Conservation (phyloP, 257 asterid species). For the Penstemon davidsonii region DNA sequence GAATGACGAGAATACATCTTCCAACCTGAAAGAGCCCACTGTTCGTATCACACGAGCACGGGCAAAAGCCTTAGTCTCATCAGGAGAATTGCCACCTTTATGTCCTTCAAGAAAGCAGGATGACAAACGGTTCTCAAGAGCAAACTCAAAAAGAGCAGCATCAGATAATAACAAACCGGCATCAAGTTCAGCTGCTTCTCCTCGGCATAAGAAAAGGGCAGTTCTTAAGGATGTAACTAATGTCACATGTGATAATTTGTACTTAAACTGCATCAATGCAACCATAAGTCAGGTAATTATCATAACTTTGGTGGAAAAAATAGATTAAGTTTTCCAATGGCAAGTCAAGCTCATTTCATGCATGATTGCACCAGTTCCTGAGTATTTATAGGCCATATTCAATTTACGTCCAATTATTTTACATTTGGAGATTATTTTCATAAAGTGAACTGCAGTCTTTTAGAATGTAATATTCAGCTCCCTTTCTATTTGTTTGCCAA, state of each 20-base stretch:
- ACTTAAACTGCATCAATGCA: slow-evolving; percentile 47
- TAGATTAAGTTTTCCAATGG: slow-evolving; percentile 12
- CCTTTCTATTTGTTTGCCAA: background rate
- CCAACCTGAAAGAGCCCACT: slow-evolving; percentile 42
- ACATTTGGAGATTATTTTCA: background rate
- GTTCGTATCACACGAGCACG: slow-evolving; percentile 77
- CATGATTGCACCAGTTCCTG: slow-evolving; percentile 12
- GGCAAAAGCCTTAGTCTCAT: slow-evolving; percentile 58
- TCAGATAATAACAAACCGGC: slow-evolving; percentile 42
- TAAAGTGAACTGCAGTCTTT: slow-evolving; percentile 10
- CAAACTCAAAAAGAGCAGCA: slow-evolving; percentile 67
- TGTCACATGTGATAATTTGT: slow-evolving; percentile 48
- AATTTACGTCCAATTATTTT: background rate
- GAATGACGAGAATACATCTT: slow-evolving; percentile 56
- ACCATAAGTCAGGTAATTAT: slow-evolving; percentile 52
- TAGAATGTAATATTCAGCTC: background rate
- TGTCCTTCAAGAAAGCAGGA: slow-evolving; percentile 56
- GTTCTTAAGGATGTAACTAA: slow-evolving; percentile 88
- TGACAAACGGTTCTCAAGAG: slow-evolving; percentile 43
- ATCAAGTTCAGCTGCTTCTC: slow-evolving; percentile 36
- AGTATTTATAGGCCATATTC: background rate
- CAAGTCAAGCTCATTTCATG: background rate
- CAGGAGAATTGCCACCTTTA: slow-evolving; percentile 71
- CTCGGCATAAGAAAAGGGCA: slow-evolving; percentile 66
- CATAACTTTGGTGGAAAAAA: slow-evolving; percentile 11